These are phyloP conservation scores for Pholiota adiposa DNA, from an alignment of 1,284 basidiomycete species.

Conservation along the genomic window DNA sequence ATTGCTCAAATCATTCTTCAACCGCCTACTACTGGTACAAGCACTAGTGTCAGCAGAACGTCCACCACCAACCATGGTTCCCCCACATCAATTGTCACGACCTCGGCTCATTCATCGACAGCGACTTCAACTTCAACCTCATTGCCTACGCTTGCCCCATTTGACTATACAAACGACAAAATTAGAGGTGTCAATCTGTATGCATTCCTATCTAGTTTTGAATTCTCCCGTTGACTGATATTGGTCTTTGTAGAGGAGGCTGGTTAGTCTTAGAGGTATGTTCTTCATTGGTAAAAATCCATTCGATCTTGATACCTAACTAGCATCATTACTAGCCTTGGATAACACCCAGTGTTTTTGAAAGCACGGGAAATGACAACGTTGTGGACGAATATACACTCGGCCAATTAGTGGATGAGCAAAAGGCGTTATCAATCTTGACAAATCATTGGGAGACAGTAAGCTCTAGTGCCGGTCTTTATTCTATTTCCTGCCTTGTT, in stretches of 20 bases:
- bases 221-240: constrained; percentile 1
- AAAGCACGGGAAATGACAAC: constrained; percentile 59
- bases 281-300: neutral
- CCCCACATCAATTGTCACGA: neutral
- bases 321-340: constrained; percentile 55
- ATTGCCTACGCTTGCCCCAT: constrained; percentile 38
- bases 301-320: constrained; percentile 6
- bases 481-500: neutral
- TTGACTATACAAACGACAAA: constrained; percentile 53
- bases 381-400: constrained; percentile 77
- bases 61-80: constrained; percentile 2
- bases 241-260: constrained; percentile 48
- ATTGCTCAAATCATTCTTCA: constrained; percentile 15
- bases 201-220: constrained; percentile 29
- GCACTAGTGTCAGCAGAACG: constrained; percentile 9
- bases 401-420: constrained; percentile 54
- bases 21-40: constrained; percentile 8
- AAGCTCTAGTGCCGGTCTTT: constrained; percentile 14
- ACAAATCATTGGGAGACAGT: constrained; percentile 67
- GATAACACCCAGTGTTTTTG: constrained; percentile 77
- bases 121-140: constrained; percentile 16
- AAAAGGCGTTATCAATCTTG: constrained; percentile 52
- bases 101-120: constrained; percentile 7
- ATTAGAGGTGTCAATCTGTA: constrained; percentile 71
- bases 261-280: constrained; percentile 69